Evolutionary conservation across 176 grass and related monocot species (phyloP).

Genomic region (Guadua angustifolia): DNA sequence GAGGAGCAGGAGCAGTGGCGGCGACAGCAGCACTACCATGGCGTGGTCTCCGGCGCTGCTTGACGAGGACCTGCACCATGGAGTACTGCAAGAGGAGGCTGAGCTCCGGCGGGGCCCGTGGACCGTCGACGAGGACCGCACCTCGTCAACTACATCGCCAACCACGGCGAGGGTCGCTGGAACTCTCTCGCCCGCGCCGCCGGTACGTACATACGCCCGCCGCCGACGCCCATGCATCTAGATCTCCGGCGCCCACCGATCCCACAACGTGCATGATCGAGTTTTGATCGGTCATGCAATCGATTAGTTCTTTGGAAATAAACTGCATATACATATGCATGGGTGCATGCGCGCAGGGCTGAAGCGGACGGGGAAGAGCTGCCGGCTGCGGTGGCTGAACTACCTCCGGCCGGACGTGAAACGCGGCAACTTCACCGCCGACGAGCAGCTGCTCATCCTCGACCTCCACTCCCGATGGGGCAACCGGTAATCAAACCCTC

Average conservation of each 20-base stretch:
- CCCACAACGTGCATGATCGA: not conserved
- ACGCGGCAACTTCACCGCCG: constrained; percentile 74
- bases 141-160: constrained; percentile 67
- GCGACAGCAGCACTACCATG: not conserved
- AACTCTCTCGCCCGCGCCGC: constrained; percentile 64
- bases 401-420: constrained; percentile 77
- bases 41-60: not conserved
- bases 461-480: constrained; percentile 77
- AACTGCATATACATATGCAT: not conserved
- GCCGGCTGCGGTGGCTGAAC: constrained; percentile 83
- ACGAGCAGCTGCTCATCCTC: constrained; percentile 82
- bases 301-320: not conserved
- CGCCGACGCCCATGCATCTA: not conserved
- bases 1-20: constrained; percentile 6
- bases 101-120: constrained; percentile 63
- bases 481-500: constrained; percentile 50
- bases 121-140: constrained; percentile 72
- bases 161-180: constrained; percentile 77
- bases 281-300: no score
- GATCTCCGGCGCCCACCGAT: not conserved
- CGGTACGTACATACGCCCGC: constrained; percentile 11
- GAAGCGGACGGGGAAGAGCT: constrained; percentile 80
- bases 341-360: constrained; percentile 46
- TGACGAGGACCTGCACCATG: not conserved
- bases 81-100: not conserved